Evolutionary conservation across 441 rosid species (phyloP), one percentile per base, ranked within the genome.

Genomic region (Populus hybrid): DNA sequence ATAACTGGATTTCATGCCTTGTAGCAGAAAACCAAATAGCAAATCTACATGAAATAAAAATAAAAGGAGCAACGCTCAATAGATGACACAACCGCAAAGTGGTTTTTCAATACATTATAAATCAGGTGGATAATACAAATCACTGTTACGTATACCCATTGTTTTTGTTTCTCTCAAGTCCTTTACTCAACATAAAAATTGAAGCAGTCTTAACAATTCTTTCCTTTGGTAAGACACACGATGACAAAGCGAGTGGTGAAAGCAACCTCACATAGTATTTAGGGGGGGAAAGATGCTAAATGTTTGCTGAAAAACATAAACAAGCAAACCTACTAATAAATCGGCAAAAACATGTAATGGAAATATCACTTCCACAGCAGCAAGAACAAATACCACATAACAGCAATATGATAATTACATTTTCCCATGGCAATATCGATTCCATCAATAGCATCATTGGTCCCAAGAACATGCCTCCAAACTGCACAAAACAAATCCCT

Each of bases 381-480:
- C 6, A 65, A 75, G 16, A 9, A 35, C 11, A 9, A 23, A 16
- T 73, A 66, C 57, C 30, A 79, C 72, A 72, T 8, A 71, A 6
- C 21, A 64, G 67, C 35, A 75, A 5, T 11, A 19, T 36, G 10
- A 76, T 12, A 53, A 81, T 72, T 90, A 91, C 99, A 94, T 90
- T 94, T 96, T 74, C 98, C 97, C 85, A 91, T 81, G 74, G 99
- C 89, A 73, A 96, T 88, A 83, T 89, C 94, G 80, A 92, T 90
- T 74, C 88, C 94, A 79, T 92, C 90, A 28, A 94, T 82, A 65
- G 71, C 87, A 77, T 96, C 99, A 80, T 84, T 85, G 73, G 86
- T 70, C 67, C 93, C 97, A 8, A 94, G 92, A 79, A 91, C 92
- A 84, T 86, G 99, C 75, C 99, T 86, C 99, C 99, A 96, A 88